Base-by-base conservation (phyloP, 768 basidiomycete species). In the Calocybe gangraenosa region DNA sequence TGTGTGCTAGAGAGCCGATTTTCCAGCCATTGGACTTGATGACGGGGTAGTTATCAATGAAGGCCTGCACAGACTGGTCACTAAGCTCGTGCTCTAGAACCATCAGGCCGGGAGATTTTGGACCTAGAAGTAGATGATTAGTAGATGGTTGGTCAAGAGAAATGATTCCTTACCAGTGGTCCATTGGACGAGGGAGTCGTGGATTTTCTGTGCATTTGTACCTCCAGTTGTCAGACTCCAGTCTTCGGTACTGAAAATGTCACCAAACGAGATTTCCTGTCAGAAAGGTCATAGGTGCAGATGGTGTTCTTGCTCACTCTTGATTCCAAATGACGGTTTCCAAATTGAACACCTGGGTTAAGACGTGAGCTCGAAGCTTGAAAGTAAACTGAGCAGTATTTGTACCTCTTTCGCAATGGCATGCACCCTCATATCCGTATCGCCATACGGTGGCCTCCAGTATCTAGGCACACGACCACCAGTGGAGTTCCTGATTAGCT, bases 371-470 rank as follows among this genome's bases (percentile, higher is more conserved):
- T 37, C 40, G 21, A 35, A 21, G 18, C 30, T 15, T 19, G 14
- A 13, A 30, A 4, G 35, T 22, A n/a, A 3, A 5, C 28, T 17
- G 28, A 38, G n/a, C 30, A 10, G 25, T 20, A 34, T 19, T 20
- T 42, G n/a, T 40, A 93, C 84, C 59, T 90, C 82, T 58, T 76
- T 71, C 19, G 93, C 94, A 56, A 98, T 89, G 3, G 92, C 82
- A 30, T 79, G 72, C 23, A 95, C 88, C 38, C 94, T 79, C 63
- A 75, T 78, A 58, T 98, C 94, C 36, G 76, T 76, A 61, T 94
- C 87, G 25, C 89, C 90, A 58, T 79, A 92, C 7, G 91, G 91
- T 1, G 90, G 90, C n/a, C 91, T 69, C 92, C 92, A 96, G 71
- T 74, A 93, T 37, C 65, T 66, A 1, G 76, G 72, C 9, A 82